Evolutionary conservation across 2,329 filamentous ascomycete species (phyloP).

Genomic region (Ciborinia camelliae): DNA sequence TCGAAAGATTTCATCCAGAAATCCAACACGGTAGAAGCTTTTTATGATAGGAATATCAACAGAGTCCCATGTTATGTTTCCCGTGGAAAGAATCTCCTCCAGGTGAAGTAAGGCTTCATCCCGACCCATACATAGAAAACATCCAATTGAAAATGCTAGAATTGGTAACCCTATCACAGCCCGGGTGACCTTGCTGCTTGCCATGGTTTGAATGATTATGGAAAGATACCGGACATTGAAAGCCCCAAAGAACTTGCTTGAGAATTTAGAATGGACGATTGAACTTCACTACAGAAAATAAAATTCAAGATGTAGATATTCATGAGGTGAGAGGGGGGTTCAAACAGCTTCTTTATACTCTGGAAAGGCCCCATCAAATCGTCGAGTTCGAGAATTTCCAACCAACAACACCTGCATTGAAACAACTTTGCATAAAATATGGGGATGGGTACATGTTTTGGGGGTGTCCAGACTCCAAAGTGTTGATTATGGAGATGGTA

Average conservation of each 20-base stretch:
- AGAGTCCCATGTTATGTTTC: neutral
- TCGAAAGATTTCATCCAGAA: neutral
- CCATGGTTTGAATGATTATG: neutral
- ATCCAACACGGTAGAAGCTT: neutral
- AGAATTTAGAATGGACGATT: neutral
- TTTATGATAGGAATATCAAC: neutral
- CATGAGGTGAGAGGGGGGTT: too few species aligned
- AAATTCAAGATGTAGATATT: too few species aligned
- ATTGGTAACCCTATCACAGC: neutral
- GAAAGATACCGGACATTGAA: too few species aligned
- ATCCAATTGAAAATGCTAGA: neutral
- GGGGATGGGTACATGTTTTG: too few species aligned
- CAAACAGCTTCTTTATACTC: too few species aligned
- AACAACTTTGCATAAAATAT: too few species aligned
- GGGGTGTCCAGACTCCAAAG: too few species aligned
- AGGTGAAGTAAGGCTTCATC: neutral
- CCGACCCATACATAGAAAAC: neutral
- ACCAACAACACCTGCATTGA: too few species aligned
- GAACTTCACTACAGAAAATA: too few species aligned
- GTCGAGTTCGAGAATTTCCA: too few species aligned
- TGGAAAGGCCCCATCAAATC: too few species aligned
- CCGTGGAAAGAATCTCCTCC: neutral
- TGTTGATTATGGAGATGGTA: neutral
- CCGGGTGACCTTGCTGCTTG: too few species aligned
- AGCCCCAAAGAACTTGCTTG: neutral